Evolutionary conservation across 441 rosid species (phyloP).

Genomic region (Pelargonium citronellum): DNA sequence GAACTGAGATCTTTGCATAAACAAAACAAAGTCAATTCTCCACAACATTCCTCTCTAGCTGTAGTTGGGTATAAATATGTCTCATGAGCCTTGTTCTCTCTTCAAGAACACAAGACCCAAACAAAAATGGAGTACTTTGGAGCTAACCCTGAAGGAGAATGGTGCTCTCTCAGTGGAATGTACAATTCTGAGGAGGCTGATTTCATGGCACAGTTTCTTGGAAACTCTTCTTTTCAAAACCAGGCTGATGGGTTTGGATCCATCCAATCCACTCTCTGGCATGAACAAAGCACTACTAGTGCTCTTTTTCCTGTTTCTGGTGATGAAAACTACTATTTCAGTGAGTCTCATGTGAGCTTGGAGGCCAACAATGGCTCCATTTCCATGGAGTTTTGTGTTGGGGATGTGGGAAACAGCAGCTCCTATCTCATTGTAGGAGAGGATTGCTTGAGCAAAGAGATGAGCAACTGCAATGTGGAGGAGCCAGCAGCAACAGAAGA

Average conservation of each 20-base stretch:
- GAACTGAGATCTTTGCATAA: constrained; percentile 23
- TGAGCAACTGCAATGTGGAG: constrained; percentile 25
- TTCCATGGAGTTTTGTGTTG: constrained; percentile 35
- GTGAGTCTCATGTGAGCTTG: constrained; percentile 28
- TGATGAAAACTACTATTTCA: constrained; percentile 29
- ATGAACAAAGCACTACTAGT: constrained; percentile 23
- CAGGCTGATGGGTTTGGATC: constrained; percentile 20
- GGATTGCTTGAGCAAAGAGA: constrained; percentile 28
- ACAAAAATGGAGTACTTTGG: constrained; percentile 49
- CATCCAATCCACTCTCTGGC: constrained; percentile 30
- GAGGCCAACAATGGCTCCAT: constrained; percentile 23
- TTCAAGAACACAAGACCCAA: constrained; percentile 2
- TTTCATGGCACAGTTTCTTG: constrained; percentile 63
- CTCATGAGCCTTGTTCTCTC: constrained; percentile 15
- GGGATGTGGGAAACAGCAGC: constrained; percentile 30
- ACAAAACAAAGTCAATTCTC: constrained; percentile 25
- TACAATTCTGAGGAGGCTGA: constrained; percentile 56
- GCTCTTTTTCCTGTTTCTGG: constrained; percentile 21
- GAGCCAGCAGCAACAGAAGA: constrained; percentile 24
- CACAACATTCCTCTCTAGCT: constrained; percentile 19
- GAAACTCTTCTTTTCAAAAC: constrained; percentile 23
- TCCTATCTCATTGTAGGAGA: constrained; percentile 38
- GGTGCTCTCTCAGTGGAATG: constrained; percentile 52
- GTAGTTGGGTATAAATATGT: constrained; percentile 28
- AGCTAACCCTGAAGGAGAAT: constrained; percentile 40